A percentile compares a stretch with the other conserved stretches of the same genome.
Evolutionary conservation across 2,329 filamentous ascomycete genomes (phyloP).

Genomic region (Tricladium varicosporioides): DNA sequence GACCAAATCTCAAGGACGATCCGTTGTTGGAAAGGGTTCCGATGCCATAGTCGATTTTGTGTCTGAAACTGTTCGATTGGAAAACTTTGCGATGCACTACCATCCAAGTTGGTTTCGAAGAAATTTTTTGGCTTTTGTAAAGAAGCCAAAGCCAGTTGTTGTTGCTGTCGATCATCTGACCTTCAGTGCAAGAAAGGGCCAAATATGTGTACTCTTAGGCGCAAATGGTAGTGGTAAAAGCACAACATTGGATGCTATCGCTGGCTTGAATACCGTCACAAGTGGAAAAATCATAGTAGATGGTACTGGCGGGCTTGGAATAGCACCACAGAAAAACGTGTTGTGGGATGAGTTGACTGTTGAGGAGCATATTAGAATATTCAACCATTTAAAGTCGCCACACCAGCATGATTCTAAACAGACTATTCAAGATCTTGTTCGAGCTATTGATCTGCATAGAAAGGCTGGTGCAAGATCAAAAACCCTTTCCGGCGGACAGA

Average conservation of each 20-base stretch:
- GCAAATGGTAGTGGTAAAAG: conserved; percentile 91
- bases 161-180: conserved; percentile 75
- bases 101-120: conserved; percentile 60
- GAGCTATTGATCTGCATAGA: conserved; percentile 68
- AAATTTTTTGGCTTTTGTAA: conserved; percentile 35
- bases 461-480: conserved; percentile 72
- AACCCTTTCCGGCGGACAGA: conserved; percentile 87
- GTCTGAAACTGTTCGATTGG: conserved; percentile 62
- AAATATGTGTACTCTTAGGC: conserved; percentile 83
- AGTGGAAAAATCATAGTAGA: conserved; percentile 76
- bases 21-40: conserved; percentile 40
- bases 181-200: conserved; percentile 69
- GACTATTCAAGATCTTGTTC: conserved; percentile 62
- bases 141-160: conserved; percentile 58
- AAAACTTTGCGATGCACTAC: conserved; percentile 77
- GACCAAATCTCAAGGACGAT: conserved; percentile 64
- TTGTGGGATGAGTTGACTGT: conserved; percentile 89
- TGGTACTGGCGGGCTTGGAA: conserved; percentile 74
- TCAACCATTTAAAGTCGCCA: conserved; percentile 76
- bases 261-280: conserved; percentile 75
- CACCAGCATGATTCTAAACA: conserved; percentile 52
- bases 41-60: not conserved
- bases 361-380: conserved; percentile 78
- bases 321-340: conserved; percentile 92
- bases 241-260: conserved; percentile 84